These are phyloP conservation scores for Ophiostoma tasmaniense DNA, from an alignment of 2,329 filamentous ascomycete species.

Conservation along the genomic window DNA sequence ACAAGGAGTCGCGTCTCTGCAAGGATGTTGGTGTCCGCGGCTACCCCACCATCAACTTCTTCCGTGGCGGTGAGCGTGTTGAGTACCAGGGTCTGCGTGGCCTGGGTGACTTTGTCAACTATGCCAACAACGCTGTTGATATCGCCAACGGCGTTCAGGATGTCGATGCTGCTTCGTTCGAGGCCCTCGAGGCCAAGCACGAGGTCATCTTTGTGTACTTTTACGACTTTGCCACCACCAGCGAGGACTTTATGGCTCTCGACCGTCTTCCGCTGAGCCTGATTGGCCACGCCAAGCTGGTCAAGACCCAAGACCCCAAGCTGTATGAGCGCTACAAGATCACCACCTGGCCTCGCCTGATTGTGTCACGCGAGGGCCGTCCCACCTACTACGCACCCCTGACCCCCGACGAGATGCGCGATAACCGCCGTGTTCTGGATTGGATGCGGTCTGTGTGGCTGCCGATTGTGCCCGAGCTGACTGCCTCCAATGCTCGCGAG, in stretches of 20 bases:
- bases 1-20: slow-evolving; percentile 76
- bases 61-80: slow-evolving; percentile 81
- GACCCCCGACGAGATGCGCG: slow-evolving; percentile 84
- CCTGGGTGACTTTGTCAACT: slow-evolving; percentile 79
- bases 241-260: slow-evolving; percentile 82
- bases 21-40: slow-evolving; percentile 74
- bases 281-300: slow-evolving; percentile 83
- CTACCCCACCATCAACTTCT: slow-evolving; percentile 88
- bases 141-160: slow-evolving; percentile 69
- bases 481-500: slow-evolving; percentile 80
- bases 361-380: slow-evolving; percentile 82
- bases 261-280: slow-evolving; percentile 80
- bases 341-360: slow-evolving; percentile 86
- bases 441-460: slow-evolving; percentile 99
- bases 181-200: slow-evolving; percentile 79
- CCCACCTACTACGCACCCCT: slow-evolving; percentile 84
- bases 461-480: slow-evolving; percentile 89
- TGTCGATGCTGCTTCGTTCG: slow-evolving; percentile 67
- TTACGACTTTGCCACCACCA: slow-evolving; percentile 90
- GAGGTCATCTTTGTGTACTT: slow-evolving; percentile 97
- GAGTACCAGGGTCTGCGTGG: slow-evolving; percentile 91
- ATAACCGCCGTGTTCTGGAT: slow-evolving; percentile 66
- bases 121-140: slow-evolving; percentile 77
- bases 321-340: slow-evolving; percentile 85
- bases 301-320: slow-evolving; percentile 75